These are phyloP conservation scores for Marvania coccoides DNA, from an alignment of 139 green algal species.

Conservation along the genomic window DNA sequence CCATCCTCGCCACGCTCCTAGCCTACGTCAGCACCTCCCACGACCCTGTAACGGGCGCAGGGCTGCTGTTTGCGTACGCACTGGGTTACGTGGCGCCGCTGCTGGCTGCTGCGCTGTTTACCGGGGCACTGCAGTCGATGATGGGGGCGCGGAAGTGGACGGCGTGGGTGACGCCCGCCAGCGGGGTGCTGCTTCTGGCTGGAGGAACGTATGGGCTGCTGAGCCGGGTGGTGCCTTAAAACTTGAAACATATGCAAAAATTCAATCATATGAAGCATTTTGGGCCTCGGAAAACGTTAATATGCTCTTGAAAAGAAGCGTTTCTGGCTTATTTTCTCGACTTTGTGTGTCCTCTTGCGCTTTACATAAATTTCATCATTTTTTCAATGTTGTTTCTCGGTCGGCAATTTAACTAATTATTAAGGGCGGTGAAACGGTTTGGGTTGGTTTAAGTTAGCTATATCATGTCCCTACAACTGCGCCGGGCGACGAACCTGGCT, in stretches of 20 bases:
- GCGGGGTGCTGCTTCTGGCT: constrained; percentile 69
- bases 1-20: constrained; percentile 90
- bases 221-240: constrained; percentile 35
- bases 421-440: too few species aligned
- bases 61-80: constrained; percentile 86
- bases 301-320: too few species aligned
- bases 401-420: too few species aligned
- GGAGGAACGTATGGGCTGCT: constrained; percentile 83
- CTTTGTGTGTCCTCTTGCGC: too few species aligned
- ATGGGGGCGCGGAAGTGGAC: constrained; percentile 70
- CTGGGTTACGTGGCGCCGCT: constrained; percentile 89
- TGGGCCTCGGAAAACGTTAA: too few species aligned
- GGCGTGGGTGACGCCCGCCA: constrained; percentile 81
- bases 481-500: background rate
- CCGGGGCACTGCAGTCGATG: constrained; percentile 65
- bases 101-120: constrained; percentile 78
- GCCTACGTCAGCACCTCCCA: constrained; percentile 74
- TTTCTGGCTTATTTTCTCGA: too few species aligned
- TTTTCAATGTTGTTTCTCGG: too few species aligned
- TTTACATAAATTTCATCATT: too few species aligned
- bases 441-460: too few species aligned
- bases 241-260: too few species aligned
- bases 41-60: constrained; percentile 28
- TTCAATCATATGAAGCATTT: too few species aligned
- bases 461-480: too few species aligned